These are phyloP conservation scores for Colletotrichum truncatum DNA, from an alignment of 2,329 filamentous ascomycete species.

Conservation along the genomic window DNA sequence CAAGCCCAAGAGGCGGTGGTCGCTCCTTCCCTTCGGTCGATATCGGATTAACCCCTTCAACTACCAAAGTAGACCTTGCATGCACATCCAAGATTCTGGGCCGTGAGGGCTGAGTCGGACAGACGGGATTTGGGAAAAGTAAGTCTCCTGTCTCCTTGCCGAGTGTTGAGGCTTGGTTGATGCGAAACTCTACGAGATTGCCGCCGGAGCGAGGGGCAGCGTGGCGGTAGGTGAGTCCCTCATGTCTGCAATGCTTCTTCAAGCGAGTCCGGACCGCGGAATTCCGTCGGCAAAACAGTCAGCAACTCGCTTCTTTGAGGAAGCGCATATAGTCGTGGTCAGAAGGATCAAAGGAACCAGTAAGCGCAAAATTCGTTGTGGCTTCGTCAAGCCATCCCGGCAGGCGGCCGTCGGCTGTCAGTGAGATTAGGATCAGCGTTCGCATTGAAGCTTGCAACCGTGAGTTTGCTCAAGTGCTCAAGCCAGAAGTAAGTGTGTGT, in stretches of 20 bases:
- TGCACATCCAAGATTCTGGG: background rate
- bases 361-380: background rate
- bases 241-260: too few relatives aligned
- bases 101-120: background rate
- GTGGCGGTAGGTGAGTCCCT: background rate
- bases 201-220: background rate
- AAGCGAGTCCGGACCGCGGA: background rate
- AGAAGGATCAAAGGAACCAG: background rate
- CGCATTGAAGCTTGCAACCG: background rate
- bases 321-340: background rate
- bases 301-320: background rate
- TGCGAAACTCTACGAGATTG: background rate
- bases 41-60: background rate
- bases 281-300: background rate
- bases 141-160: too few relatives aligned
- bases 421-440: slow-evolving; percentile 11
- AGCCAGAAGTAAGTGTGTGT: background rate
- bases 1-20: background rate
- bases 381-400: background rate
- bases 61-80: too few relatives aligned
- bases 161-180: background rate
- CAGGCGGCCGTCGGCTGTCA: background rate
- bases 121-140: background rate
- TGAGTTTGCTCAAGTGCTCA: background rate
- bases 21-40: background rate